Evolutionary conservation across 768 basidiomycete species (phyloP).

Genomic region (Mrakia blollopis): DNA sequence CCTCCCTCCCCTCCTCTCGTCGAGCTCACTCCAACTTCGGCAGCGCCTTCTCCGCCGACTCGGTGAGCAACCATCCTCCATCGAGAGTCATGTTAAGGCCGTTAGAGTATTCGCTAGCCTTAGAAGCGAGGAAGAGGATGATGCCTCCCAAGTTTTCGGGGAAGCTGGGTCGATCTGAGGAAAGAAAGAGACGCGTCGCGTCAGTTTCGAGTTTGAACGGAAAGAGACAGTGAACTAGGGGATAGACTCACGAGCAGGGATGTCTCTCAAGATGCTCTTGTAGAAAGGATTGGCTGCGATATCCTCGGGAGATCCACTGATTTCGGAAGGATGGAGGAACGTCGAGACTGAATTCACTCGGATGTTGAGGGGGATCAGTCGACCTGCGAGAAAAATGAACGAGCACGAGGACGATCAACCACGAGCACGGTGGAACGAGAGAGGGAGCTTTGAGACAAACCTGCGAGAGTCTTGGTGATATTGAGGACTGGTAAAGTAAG

Average conservation of each 20-base stretch:
- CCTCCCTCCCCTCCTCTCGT: too few relatives aligned
- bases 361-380: slow-evolving; percentile 1
- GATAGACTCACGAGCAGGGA: not conserved
- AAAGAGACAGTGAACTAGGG: not conserved
- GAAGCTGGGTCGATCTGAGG: not conserved
- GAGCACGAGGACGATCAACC: not conserved
- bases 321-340: slow-evolving; percentile 4
- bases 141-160: slow-evolving; percentile 9
- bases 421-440: not conserved
- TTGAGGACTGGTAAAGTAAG: not conserved
- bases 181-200: not conserved
- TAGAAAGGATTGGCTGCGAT: not conserved
- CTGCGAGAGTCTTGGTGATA: not conserved
- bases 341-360: not conserved
- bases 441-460: not conserved
- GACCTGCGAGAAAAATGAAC: not conserved
- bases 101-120: slow-evolving; percentile 4
- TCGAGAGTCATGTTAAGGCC: slow-evolving; percentile 1
- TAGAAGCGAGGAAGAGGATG: slow-evolving; percentile 3
- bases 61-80: not conserved
- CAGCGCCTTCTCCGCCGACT: not conserved
- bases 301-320: not conserved
- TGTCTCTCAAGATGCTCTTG: slow-evolving; percentile 2
- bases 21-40: not conserved
- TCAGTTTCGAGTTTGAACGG: not conserved